These are phyloP conservation scores for Cordyceps cicadae DNA, from an alignment of 2,329 filamentous ascomycete genomes.

Conservation along the genomic window DNA sequence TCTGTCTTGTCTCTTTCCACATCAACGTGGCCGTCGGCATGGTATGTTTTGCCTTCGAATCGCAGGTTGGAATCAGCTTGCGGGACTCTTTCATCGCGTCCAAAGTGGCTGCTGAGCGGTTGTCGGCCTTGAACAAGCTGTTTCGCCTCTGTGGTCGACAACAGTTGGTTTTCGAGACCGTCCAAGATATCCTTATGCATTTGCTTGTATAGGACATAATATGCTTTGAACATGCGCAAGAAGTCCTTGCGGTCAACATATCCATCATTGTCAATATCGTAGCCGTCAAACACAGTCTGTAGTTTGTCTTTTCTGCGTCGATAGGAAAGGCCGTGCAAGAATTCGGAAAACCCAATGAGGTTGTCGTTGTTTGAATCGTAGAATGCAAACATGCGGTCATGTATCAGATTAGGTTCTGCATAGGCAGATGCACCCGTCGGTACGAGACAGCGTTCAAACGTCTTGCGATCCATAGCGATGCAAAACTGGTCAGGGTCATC, in stretches of 20 bases:
- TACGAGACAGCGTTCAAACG: constrained; percentile 85
- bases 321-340: constrained; percentile 72
- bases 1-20: constrained; percentile 49
- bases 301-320: constrained; percentile 61
- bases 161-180: constrained; percentile 67
- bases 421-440: constrained; percentile 74
- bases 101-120: constrained; percentile 66
- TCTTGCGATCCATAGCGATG: constrained; percentile 83
- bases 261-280: constrained; percentile 84
- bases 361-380: constrained; percentile 89
- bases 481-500: constrained; percentile 70
- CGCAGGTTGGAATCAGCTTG: constrained; percentile 46
- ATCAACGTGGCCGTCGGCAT: constrained; percentile 55
- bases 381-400: constrained; percentile 93
- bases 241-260: constrained; percentile 82
- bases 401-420: constrained; percentile 77
- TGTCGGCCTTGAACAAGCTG: constrained; percentile 69
- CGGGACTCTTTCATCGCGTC: constrained; percentile 62
- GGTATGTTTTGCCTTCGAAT: constrained; percentile 59
- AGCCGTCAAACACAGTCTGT: constrained; percentile 72
- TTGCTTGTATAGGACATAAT: constrained; percentile 84
- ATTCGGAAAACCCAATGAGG: constrained; percentile 87
- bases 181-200: constrained; percentile 78
- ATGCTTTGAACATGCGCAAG: constrained; percentile 82
- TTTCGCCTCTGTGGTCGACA: constrained; percentile 65